These are phyloP conservation scores for Fragaria ananassa DNA, from an alignment of 306 rosid species.

Conservation along the genomic window DNA sequence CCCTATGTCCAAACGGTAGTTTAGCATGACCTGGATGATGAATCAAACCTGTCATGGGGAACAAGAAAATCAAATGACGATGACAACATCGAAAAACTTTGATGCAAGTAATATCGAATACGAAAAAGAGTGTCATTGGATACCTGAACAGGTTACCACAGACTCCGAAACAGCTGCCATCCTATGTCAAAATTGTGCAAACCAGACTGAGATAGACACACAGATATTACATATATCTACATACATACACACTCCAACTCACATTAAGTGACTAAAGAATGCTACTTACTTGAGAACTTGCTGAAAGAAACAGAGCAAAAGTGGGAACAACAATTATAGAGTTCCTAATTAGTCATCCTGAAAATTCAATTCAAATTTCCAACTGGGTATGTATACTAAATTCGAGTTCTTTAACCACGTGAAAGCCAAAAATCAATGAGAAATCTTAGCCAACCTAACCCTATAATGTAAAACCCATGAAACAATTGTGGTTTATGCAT, in stretches of 20 bases:
- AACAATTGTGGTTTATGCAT: background rate
- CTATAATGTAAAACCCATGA: background rate
- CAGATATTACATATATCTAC: background rate
- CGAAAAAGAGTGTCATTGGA: background rate
- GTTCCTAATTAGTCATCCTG: background rate
- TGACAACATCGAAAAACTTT: background rate
- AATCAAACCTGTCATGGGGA: slow-evolving; percentile 32
- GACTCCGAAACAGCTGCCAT: slow-evolving; percentile 40
- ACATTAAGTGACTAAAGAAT: background rate
- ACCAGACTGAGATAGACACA: background rate
- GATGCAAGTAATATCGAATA: background rate
- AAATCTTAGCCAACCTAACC: background rate
- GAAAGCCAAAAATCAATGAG: too few relatives aligned
- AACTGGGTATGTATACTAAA: background rate
- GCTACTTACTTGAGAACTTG: background rate
- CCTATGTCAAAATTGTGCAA: slow-evolving; percentile 3
- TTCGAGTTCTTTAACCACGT: background rate
- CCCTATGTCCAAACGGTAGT: slow-evolving; percentile 28
- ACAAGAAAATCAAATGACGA: background rate
- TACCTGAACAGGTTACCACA: slow-evolving; percentile 38
- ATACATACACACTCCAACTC: background rate
- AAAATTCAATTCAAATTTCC: background rate
- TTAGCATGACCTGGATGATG: slow-evolving; percentile 18
- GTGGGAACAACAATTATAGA: background rate
- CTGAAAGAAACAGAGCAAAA: background rate